These are phyloP conservation scores for Cladosporium sp. DNA, from an alignment of 2,329 filamentous ascomycete species.

Conservation along the genomic window DNA sequence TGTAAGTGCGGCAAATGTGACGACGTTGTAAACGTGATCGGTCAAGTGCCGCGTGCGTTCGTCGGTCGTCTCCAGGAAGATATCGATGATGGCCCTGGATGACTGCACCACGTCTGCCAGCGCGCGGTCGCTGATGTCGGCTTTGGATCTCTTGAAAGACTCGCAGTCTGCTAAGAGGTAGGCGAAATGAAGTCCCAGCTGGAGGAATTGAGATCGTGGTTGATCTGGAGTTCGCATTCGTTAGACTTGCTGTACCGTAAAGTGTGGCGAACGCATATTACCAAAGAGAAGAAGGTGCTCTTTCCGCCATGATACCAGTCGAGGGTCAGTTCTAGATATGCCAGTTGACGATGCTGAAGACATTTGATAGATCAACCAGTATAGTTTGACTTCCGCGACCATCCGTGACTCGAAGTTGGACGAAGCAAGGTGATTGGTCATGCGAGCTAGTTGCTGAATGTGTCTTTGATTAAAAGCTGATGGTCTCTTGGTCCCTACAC, in stretches of 20 bases:
- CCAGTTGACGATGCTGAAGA: slow-evolving; percentile 31
- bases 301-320: background rate
- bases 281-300: background rate
- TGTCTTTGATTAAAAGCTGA: slow-evolving; percentile 35
- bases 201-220: slow-evolving; percentile 42
- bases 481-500: slow-evolving; percentile 41
- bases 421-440: slow-evolving; percentile 27
- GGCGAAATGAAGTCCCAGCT: slow-evolving; percentile 46
- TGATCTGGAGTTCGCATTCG: slow-evolving; percentile 33
- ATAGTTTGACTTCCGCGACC: slow-evolving; percentile 43
- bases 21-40: slow-evolving; percentile 47
- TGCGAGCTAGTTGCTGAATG: slow-evolving; percentile 36
- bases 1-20: slow-evolving; percentile 42
- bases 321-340: slow-evolving; percentile 26
- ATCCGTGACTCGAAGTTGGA: slow-evolving; percentile 46
- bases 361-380: slow-evolving; percentile 44
- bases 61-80: slow-evolving; percentile 43
- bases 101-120: slow-evolving; percentile 39
- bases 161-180: slow-evolving; percentile 42
- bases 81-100: slow-evolving; percentile 37
- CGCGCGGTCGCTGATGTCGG: background rate
- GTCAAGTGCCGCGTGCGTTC: slow-evolving; percentile 43
- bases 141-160: slow-evolving; percentile 29
- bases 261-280: background rate
- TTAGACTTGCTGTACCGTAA: too few species aligned